Base-by-base conservation (phyloP, 2,329 filamentous ascomycete species). In the Xylariales sp. region DNA sequence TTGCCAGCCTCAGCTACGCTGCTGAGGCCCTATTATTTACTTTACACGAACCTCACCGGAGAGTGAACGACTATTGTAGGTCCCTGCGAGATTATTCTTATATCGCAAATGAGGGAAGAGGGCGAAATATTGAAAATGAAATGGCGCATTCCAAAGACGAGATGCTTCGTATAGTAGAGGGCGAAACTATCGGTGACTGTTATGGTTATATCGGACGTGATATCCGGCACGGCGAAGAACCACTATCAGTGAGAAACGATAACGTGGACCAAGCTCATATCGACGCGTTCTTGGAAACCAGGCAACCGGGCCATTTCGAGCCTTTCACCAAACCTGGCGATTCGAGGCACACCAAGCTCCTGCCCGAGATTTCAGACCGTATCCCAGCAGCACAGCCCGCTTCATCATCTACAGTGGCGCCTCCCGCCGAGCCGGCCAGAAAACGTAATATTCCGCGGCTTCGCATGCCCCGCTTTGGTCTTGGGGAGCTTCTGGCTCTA, bases 21-120 rank as follows among this genome's bases (percentile, higher is more conserved):
- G 66, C 62, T 1, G 73, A 75, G 41, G 68, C 71, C 5, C 32
- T 75, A 1, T 34, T 75, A 4, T 67, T 54, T 32, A 62, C 62
- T 2, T 46, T 75, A 5, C 69, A 71, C 3, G 39, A 69, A 3
- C 72, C 72, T 0, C 0, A 39, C 0, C 69, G 73, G 12, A 57
- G 49, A n/a, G 12, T 39, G 1, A 68, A 64, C 32, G 3, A 3
- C 0, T 70, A 64, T 28, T 67, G 64, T 7, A 64, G 2, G 9
- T 53, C 69, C 16, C 48, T 73, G 14, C 67, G 61, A 12, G 60
- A 70, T 34, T 32, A 62, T 10, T 67, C 56, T 4, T 9, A 23
- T 16, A 18, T 73, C 7, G 52, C 69, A 1, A 23, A 16, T 0
- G 63, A 49, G 1, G 5, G 0, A 0, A 48, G 23, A 50, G 28